These are phyloP conservation scores for Candida arabinofermentans DNA, from an alignment of 805 yeast species.

Conservation along the genomic window DNA sequence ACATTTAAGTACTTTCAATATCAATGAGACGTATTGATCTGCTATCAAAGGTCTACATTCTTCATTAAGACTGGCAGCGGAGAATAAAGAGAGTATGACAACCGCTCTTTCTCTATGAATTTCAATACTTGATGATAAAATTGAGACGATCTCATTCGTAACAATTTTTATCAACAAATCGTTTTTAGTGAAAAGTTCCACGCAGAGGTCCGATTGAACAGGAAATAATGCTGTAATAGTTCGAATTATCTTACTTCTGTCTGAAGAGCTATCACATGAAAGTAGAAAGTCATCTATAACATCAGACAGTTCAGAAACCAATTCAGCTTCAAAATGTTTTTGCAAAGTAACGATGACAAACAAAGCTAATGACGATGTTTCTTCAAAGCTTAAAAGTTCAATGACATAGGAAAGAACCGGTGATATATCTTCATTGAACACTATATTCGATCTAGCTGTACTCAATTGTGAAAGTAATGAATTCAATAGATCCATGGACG, in stretches of 20 bases:
- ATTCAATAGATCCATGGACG: not conserved
- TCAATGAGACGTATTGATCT: constrained; percentile 37
- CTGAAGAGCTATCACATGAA: constrained; percentile 7
- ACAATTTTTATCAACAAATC: constrained; percentile 16
- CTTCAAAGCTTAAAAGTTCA: not conserved
- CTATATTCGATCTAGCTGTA: not conserved
- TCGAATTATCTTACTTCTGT: constrained; percentile 11
- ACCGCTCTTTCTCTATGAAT: constrained; percentile 3
- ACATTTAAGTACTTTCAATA: constrained; percentile 34
- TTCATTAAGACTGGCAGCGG: constrained; percentile 49
- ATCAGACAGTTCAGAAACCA: constrained; percentile 3
- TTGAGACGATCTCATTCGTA: constrained; percentile 19
- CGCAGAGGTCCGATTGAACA: constrained; percentile 12
- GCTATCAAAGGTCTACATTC: constrained; percentile 44
- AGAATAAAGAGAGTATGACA: constrained; percentile 33
- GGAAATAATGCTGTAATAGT: constrained; percentile 22
- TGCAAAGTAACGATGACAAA: not conserved
- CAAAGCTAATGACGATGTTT: constrained; percentile 1
- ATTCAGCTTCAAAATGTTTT: not conserved
- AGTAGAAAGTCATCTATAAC: constrained; percentile 16
- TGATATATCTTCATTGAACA: not conserved
- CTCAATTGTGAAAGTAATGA: not conserved
- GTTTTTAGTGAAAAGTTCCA: constrained; percentile 16
- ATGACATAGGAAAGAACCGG: constrained; percentile 1
- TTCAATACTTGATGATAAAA: constrained; percentile 5